A percentile compares a stretch with the other conserved stretches of the same genome.
These are phyloP conservation scores for Apiospora sp. DNA, from an alignment of 2,329 filamentous ascomycete genomes.

Conservation along the genomic window DNA sequence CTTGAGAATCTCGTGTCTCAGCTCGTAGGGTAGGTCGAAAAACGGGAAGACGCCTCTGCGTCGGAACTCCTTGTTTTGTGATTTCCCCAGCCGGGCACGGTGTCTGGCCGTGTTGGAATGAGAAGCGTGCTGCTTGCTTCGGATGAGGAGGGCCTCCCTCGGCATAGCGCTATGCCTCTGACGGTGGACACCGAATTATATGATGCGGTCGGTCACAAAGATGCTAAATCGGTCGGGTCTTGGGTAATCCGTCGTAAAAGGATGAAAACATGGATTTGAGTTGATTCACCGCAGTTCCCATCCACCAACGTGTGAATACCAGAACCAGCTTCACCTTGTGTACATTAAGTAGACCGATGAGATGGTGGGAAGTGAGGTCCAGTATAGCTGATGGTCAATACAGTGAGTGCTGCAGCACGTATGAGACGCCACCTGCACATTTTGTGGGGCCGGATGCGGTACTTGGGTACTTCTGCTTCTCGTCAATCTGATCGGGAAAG, in stretches of 20 bases:
- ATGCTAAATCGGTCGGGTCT: not conserved
- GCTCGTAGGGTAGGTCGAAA: constrained; percentile 39
- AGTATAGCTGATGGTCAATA: too few relatives aligned
- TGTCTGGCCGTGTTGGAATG: constrained; percentile 21
- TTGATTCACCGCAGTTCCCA: not conserved
- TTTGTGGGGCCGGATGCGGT: not conserved
- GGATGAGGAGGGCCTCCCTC: not conserved
- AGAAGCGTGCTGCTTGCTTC: constrained; percentile 22
- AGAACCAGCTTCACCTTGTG: not conserved
- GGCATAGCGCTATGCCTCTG: constrained; percentile 11
- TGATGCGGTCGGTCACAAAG: not conserved
- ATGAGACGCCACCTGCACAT: not conserved
- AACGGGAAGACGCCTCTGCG: constrained; percentile 37
- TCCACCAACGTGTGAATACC: not conserved
- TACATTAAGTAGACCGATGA: not conserved
- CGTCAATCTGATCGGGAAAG: not conserved
- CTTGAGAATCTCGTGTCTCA: constrained; percentile 36
- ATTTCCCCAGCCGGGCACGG: not conserved
- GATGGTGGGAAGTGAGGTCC: not conserved
- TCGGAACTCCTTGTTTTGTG: constrained; percentile 21
- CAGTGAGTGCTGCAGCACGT: not conserved
- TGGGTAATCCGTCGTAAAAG: not conserved
- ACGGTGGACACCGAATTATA: not conserved
- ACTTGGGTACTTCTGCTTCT: not conserved
- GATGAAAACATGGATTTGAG: not conserved